Conservation (phyloP, 148 eudicot species). For the Rhododendron vialii region DNA sequence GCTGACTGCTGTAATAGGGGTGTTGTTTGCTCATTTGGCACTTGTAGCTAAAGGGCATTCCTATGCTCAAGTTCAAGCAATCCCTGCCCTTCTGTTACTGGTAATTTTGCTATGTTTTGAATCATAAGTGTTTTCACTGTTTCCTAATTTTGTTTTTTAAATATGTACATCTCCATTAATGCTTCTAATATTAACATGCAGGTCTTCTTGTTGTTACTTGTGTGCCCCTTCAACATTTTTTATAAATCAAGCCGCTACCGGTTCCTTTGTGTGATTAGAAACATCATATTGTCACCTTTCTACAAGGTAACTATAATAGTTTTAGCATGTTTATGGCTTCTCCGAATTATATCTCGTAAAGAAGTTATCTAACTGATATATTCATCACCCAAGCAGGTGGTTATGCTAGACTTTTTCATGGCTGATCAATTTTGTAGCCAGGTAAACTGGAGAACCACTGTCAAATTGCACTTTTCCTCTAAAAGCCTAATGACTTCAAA, state of each 20-base stretch:
- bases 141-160: background rate
- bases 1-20: constrained; percentile 77
- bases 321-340: background rate
- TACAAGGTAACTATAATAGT: constrained; percentile 51
- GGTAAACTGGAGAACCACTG: constrained; percentile 34
- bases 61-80: constrained; percentile 53
- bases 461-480: background rate
- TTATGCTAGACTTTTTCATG: constrained; percentile 98
- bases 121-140: background rate
- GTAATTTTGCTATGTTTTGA: constrained; percentile 32
- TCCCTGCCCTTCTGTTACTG: constrained; percentile 79
- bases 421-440: constrained; percentile 99
- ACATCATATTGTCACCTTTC: constrained; percentile 76
- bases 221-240: constrained; percentile 74
- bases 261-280: constrained; percentile 60
- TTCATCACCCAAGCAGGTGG: constrained; percentile 43
- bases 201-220: constrained; percentile 54
- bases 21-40: constrained; percentile 64
- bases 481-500: background rate
- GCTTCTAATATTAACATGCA: constrained; percentile 20
- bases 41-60: constrained; percentile 68
- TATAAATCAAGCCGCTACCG: constrained; percentile 73
- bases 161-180: background rate
- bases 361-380: constrained; percentile 1
- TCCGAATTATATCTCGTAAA: background rate